phyloP scores from a whole-genome alignment of 2,329 filamentous ascomycete species.

The Aciculosporium take region DNA sequence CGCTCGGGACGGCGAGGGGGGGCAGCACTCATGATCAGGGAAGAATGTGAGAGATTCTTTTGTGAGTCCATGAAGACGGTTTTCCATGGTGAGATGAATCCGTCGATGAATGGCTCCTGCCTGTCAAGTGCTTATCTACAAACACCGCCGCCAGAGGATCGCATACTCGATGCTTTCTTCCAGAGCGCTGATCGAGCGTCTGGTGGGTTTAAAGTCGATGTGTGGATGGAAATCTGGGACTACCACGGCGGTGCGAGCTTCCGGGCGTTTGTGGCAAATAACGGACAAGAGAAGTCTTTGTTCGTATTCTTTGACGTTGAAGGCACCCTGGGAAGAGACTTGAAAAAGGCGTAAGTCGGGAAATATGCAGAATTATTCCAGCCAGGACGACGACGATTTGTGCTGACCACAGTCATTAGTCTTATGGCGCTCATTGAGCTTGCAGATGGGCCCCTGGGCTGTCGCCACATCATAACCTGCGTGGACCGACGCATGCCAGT shows the following conservation, averaged over 20 bases:
- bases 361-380: not conserved
- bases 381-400: not conserved
- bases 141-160: slow-evolving; percentile 40
- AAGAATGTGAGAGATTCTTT: slow-evolving; percentile 99
- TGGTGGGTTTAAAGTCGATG: slow-evolving; percentile 29
- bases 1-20: slow-evolving; percentile 55
- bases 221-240: slow-evolving; percentile 72
- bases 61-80: slow-evolving; percentile 86
- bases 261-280: slow-evolving; percentile 67
- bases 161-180: slow-evolving; percentile 23
- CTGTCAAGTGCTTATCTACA: slow-evolving; percentile 58
- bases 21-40: slow-evolving; percentile 92
- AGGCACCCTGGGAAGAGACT: slow-evolving; percentile 54
- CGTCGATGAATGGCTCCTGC: slow-evolving; percentile 65
- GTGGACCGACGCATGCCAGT: slow-evolving; percentile 56
- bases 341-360: slow-evolving; percentile 68
- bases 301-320: slow-evolving; percentile 76
- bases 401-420: slow-evolving; percentile 27
- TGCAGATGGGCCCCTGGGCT: slow-evolving; percentile 61
- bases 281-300: slow-evolving; percentile 55
- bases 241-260: slow-evolving; percentile 75
- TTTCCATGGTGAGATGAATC: slow-evolving; percentile 91
- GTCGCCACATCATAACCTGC: slow-evolving; percentile 65
- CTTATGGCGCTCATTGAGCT: slow-evolving; percentile 86
- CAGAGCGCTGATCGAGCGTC: slow-evolving; percentile 14